phyloP scores from a whole-genome alignment of 768 basidiomycete species.

The Calocybe indica region DNA sequence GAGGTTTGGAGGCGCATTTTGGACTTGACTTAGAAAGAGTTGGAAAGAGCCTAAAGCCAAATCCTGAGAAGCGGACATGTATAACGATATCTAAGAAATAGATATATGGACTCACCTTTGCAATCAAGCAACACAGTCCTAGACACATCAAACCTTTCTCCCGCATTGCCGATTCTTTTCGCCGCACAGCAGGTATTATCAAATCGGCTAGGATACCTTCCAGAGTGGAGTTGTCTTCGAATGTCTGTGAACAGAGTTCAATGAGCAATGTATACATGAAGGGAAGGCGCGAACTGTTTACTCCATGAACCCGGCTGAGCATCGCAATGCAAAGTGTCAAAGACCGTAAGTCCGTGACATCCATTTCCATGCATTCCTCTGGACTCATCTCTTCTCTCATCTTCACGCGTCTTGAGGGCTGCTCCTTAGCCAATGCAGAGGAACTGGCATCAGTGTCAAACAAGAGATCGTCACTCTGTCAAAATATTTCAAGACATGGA shows the following conservation, averaged over 20 bases:
- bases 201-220: conserved; percentile 80
- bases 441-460: conserved; percentile 22
- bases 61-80: conserved; percentile 25
- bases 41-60: conserved; percentile 70
- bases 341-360: conserved; percentile 77
- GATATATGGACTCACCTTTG: conserved; percentile 38
- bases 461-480: conserved; percentile 11
- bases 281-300: conserved; percentile 33
- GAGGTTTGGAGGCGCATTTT: conserved; percentile 69
- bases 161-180: conserved; percentile 77
- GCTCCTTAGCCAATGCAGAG: conserved; percentile 21
- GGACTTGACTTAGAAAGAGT: conserved; percentile 79
- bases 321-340: conserved; percentile 79
- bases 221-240: conserved; percentile 75
- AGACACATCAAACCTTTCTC: conserved; percentile 78
- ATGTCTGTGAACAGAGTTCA: conserved; percentile 45
- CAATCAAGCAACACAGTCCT: conserved; percentile 83
- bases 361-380: conserved; percentile 60
- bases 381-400: conserved; percentile 58
- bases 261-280: conserved; percentile 2
- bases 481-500: neutral
- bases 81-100: neutral
- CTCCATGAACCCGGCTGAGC: conserved; percentile 87
- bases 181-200: conserved; percentile 85
- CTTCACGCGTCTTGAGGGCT: conserved; percentile 22